Evolutionary conservation across 2,329 filamentous ascomycete species (phyloP), one percentile per base, ranked within the genome.

Genomic region (Diaporthe nobilis): DNA sequence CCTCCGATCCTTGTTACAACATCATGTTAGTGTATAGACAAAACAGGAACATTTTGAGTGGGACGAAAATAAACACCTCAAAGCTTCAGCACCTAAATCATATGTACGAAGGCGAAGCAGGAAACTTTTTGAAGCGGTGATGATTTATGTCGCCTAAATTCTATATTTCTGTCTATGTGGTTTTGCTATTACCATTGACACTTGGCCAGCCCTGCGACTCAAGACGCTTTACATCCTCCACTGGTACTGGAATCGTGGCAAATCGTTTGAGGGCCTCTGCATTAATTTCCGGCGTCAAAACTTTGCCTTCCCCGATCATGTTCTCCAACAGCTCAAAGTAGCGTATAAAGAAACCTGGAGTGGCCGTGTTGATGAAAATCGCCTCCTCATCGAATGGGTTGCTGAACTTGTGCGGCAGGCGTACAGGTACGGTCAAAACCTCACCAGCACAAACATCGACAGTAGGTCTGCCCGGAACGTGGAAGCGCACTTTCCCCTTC

Each of bases 381-480:
- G 61, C 61, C 42, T 65, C 61, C 28, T 65, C 61, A 20, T 65
- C 61, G 22, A 65, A 65, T 13, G 61, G 61, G 28, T 65, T 65
- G 12, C 61, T 65, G 28, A 65, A 65, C 10, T 65, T 65, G 42
- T 65, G 61, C n/a, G 61, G 61, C 49, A 65, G 28, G 22, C 61
- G 61, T 22, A 65, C 61, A 44, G 61, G 61, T 3, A 65, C 61
- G 15, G 61, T 65, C 42, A 65, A 34, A 49, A 20, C 61, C 61
- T 65, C 61, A 4, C 61, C 61, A 10, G 61, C 61, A 20, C 61
- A 49, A 31, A 65, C 61, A 12, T 65, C 61, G 12, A 65, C 28
- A 7, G 61, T 65, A 3, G 61, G 61, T 20, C 61, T 28, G 22
- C 61, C 61, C 4, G 61, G 61, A 31, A 65, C 61, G 20, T 65